Percentiles rank a stretch among this genome's conserved stretches.
Evolutionary conservation across 805 yeast genomes (phyloP).

Genomic region (Lachancea dasiensis): DNA sequence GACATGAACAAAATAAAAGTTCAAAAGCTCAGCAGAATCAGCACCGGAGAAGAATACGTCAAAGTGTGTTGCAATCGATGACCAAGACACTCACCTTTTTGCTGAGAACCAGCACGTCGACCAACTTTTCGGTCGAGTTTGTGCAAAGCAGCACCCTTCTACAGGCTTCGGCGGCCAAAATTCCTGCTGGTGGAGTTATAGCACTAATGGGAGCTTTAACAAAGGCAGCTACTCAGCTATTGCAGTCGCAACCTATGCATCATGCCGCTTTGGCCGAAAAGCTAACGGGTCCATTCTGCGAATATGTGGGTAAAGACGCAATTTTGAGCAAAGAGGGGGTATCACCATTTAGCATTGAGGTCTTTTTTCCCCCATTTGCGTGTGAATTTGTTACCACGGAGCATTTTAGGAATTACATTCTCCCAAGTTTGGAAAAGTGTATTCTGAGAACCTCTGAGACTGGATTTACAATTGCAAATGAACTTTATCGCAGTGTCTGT

Average conservation of each 20-base stretch:
- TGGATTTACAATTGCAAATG: constrained; percentile 52
- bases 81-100: constrained; percentile 21
- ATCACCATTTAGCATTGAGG: constrained; percentile 36
- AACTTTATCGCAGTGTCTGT: constrained; percentile 33
- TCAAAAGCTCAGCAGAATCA: constrained; percentile 27
- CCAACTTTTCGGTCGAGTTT: constrained; percentile 9
- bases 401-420: constrained; percentile 35
- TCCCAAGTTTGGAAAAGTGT: constrained; percentile 67
- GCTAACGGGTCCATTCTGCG: constrained; percentile 18
- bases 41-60: constrained; percentile 38
- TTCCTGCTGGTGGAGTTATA: constrained; percentile 33
- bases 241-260: constrained; percentile 20
- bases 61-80: constrained; percentile 31
- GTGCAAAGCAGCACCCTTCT: neutral
- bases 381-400: constrained; percentile 37
- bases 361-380: constrained; percentile 41
- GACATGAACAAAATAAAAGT: constrained; percentile 21
- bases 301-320: constrained; percentile 35
- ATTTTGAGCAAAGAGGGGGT: constrained; percentile 43
- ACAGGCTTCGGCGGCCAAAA: constrained; percentile 13
- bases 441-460: constrained; percentile 73
- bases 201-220: constrained; percentile 36
- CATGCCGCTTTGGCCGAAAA: constrained; percentile 18
- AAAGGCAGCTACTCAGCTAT: constrained; percentile 21
- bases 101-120: constrained; percentile 5